Percentiles rank a stretch among this genome's conserved stretches.
These are phyloP conservation scores for Sporothrix schenckii DNA, from an alignment of 2,329 filamentous ascomycete genomes.

Conservation along the genomic window DNA sequence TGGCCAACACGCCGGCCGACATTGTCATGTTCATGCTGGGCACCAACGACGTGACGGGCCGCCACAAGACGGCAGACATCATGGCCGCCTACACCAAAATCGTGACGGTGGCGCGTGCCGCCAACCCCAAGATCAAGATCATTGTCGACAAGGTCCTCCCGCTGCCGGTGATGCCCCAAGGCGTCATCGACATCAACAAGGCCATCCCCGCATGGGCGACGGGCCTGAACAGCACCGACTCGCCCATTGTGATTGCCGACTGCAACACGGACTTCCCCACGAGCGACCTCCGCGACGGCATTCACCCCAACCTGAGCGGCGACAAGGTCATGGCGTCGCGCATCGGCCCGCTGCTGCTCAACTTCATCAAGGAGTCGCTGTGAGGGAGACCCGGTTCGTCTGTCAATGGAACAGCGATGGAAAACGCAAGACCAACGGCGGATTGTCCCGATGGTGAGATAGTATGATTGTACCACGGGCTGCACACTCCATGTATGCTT, in stretches of 20 bases:
- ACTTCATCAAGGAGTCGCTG: conserved; percentile 42
- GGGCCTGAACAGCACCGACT: conserved; percentile 43
- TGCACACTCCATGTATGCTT: background rate
- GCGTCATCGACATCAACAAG: conserved; percentile 38
- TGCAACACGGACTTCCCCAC: conserved; percentile 44
- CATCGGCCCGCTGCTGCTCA: conserved; percentile 43
- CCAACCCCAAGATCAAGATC: conserved; percentile 47
- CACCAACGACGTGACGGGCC: conserved; percentile 49
- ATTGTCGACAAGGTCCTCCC: conserved; percentile 50
- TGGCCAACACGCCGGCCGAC: conserved; percentile 46
- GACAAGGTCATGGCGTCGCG: conserved; percentile 44
- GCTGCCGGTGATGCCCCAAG: conserved; percentile 40
- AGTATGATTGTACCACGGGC: conserved; percentile 3
- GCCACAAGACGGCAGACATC: conserved; percentile 43
- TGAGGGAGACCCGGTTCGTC: background rate
- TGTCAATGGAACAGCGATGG: too few relatives aligned
- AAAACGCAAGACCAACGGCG: background rate
- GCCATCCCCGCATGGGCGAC: conserved; percentile 43
- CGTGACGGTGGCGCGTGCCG: conserved; percentile 44
- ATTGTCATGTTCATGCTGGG: conserved; percentile 53
- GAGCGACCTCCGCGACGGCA: conserved; percentile 45
- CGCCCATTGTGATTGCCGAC: conserved; percentile 48
- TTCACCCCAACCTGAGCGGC: conserved; percentile 47
- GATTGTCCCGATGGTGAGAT: too few relatives aligned
- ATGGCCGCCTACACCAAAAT: conserved; percentile 48